phyloP scores from a whole-genome alignment of 495 filamentous ascomycete genomes.

The Aspergillus cavernicola region DNA sequence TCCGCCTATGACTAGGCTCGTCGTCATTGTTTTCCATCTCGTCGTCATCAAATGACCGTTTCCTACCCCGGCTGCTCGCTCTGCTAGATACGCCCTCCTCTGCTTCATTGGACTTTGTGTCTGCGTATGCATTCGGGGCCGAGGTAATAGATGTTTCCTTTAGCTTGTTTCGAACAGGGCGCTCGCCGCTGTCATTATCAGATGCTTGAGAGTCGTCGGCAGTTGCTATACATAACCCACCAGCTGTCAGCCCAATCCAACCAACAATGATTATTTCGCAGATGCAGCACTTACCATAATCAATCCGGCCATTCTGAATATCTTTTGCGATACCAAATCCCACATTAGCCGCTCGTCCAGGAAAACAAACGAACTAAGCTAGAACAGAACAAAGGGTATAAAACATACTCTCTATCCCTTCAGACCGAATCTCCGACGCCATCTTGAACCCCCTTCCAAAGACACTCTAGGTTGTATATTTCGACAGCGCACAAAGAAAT shows the following conservation, averaged over 20 bases:
- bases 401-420: constrained; percentile 12
- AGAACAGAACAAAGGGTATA: too few species aligned
- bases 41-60: constrained; percentile 55
- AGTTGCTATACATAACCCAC: constrained; percentile 8
- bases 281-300: neutral
- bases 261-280: neutral
- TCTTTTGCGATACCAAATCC: neutral
- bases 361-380: neutral
- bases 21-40: constrained; percentile 29
- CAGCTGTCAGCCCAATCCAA: neutral
- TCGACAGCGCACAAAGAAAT: neutral
- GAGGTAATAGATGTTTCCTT: constrained; percentile 57
- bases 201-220: constrained; percentile 33
- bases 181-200: constrained; percentile 51
- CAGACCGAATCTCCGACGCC: constrained; percentile 13
- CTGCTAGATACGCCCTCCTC: constrained; percentile 18
- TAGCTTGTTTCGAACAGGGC: constrained; percentile 57
- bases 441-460: constrained; percentile 3
- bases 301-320: neutral
- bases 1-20: constrained; percentile 31
- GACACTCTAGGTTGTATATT: neutral
- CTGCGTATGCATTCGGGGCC: constrained; percentile 18
- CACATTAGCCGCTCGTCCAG: constrained; percentile 4
- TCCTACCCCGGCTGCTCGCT: constrained; percentile 42
- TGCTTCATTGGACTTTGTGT: neutral